A percentile compares a stretch with the other conserved stretches of the same genome.
These are phyloP conservation scores for Saturnispora dispora DNA, from an alignment of 805 yeast genomes.

Conservation along the genomic window DNA sequence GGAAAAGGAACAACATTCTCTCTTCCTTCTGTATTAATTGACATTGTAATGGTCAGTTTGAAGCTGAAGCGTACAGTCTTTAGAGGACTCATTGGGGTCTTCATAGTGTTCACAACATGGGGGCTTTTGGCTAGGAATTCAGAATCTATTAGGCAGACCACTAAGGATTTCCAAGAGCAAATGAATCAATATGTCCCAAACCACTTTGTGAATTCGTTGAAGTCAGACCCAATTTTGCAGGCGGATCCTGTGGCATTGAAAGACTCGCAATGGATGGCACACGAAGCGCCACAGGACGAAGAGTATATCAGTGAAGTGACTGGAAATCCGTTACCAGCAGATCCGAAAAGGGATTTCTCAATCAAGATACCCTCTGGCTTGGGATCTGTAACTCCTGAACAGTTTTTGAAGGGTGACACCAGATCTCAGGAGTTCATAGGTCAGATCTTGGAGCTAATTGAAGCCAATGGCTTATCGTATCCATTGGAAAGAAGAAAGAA, in stretches of 20 bases:
- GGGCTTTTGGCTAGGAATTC: background rate
- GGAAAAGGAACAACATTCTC: background rate
- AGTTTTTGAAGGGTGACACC: constrained; percentile 21
- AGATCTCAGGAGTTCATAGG: constrained; percentile 23
- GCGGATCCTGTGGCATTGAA: background rate
- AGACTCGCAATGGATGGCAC: background rate
- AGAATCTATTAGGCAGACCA: background rate
- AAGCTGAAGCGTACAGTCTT: background rate
- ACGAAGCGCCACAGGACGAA: background rate
- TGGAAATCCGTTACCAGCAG: background rate
- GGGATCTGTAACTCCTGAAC: constrained; percentile 17
- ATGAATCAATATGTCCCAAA: background rate
- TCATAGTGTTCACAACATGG: background rate
- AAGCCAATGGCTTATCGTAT: constrained; percentile 22
- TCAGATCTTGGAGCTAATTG: constrained; percentile 23
- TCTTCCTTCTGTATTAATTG: background rate
- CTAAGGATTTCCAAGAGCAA: background rate
- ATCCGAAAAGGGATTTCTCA: constrained; percentile 19
- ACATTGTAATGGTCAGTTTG: background rate
- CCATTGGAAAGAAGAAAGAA: constrained; percentile 25
- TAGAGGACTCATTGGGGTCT: background rate
- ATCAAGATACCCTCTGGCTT: constrained; percentile 19
- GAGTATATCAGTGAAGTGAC: background rate
- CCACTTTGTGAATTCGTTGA: constrained; percentile 3
- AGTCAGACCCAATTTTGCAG: background rate